Evolutionary conservation across 345 rosid genomes (phyloP).

Genomic region (Salix arbutifolia): DNA sequence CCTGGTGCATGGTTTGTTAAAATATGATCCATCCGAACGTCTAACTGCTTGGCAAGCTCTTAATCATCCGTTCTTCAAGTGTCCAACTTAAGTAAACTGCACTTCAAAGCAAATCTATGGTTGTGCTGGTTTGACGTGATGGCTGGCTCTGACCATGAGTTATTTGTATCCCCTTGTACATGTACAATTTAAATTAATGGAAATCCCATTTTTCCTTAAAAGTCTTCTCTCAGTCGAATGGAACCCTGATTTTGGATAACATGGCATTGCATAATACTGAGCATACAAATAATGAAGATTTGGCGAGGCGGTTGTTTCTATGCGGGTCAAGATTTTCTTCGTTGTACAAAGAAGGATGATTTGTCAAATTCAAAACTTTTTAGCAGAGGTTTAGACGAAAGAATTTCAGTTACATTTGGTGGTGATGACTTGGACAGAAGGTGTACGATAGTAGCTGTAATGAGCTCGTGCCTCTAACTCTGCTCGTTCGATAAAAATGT

Average conservation of each 20-base stretch:
- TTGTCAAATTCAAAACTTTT: not conserved
- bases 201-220: not conserved
- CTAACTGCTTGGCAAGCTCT: conserved; percentile 66
- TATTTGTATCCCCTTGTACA: not conserved
- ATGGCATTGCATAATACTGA: not conserved
- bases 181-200: not conserved
- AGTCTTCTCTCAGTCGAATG: not conserved
- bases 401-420: too few species aligned
- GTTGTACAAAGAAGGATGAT: not conserved
- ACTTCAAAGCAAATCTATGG: not conserved
- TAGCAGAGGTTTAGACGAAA: too few species aligned
- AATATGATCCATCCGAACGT: conserved; percentile 66
- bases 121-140: not conserved
- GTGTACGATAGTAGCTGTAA: not conserved
- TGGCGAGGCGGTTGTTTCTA: too few species aligned
- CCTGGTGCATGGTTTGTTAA: conserved; percentile 56
- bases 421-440: too few species aligned
- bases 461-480: not conserved
- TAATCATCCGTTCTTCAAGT: conserved; percentile 62
- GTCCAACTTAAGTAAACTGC: conserved; percentile 19
- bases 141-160: not conserved
- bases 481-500: not conserved
- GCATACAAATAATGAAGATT: not conserved
- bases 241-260: not conserved
- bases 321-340: not conserved